These are phyloP conservation scores for Lentinus brumalis DNA, from an alignment of 768 basidiomycete genomes.

Conservation along the genomic window DNA sequence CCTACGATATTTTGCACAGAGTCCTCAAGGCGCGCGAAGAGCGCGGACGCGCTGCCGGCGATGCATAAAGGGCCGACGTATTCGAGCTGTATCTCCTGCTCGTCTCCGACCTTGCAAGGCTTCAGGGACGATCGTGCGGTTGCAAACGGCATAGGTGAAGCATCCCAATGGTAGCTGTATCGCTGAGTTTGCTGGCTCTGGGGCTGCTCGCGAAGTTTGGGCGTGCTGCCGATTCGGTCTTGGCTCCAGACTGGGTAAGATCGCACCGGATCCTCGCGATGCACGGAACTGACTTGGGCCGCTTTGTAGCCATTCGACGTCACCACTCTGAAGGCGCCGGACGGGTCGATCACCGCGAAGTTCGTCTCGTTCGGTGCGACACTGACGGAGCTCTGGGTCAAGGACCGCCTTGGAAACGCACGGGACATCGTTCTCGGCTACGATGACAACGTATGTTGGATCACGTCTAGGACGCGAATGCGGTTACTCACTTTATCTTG, in stretches of 20 bases:
- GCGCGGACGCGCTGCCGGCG: neutral
- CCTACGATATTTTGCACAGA: neutral
- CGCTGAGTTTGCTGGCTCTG: neutral
- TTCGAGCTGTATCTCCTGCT: no score
- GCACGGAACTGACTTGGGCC: no score
- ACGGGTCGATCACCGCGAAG: constrained; percentile 58
- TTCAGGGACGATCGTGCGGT: neutral
- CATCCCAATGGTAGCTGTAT: neutral
- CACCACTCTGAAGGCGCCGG: constrained; percentile 49
- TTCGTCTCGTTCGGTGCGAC: constrained; percentile 61
- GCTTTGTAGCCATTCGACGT: constrained; percentile 47
- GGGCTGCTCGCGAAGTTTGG: neutral
- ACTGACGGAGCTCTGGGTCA: constrained; percentile 56
- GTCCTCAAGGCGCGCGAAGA: neutral
- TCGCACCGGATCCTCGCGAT: neutral
- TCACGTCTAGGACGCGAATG: no score
- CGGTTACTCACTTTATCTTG: no score
- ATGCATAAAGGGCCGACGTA: neutral
- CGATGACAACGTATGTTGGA: constrained; percentile 48
- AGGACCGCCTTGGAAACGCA: constrained; percentile 48
- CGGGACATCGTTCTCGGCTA: constrained; percentile 61
- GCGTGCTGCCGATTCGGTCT: neutral
- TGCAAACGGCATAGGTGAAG: no score
- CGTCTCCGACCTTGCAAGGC: no score
- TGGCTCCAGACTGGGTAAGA: constrained; percentile 16